Base-by-base conservation (phyloP, 768 basidiomycete species). In the Porpolomopsis calyptriformis region DNA sequence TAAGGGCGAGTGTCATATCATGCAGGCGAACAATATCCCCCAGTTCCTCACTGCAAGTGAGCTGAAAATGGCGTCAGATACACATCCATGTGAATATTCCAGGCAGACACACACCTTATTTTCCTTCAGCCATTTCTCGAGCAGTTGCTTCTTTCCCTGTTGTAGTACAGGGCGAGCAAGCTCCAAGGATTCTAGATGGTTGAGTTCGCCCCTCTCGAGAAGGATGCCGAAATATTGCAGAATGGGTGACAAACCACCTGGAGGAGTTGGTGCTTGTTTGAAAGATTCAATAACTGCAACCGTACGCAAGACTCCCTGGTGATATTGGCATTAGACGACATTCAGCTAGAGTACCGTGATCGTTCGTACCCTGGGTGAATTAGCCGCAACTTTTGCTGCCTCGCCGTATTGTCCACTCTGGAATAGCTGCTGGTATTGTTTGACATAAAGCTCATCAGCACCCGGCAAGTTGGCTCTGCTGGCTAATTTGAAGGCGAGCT, bases 81-180 rank as follows among this genome's bases (percentile, higher is more conserved):
- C 33, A 22, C 23, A 8, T 5, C 14, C 22, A 10, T 7, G 22
- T n/a, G 40, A 19, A 23, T 16, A 45, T 26, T 6, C 19, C 40
- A 24, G 20, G 23, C 6, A 39, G 14, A 25, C 11, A 52, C 63
- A 37, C 38, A 83, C 92, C 80, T 98, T 99, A 70, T 96, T 97
- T 73, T 99, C 96, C 67, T 99, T 99, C 50, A 99, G 68, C 96
- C 96, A 99, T 58, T 98, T 98, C 71, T 99, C 96, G 12, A 99
- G 71, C 37, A 98, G 70, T 57, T 97, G 90, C 66, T 99, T 98
- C 62, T 91, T 80, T 27, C 91, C 91, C 67, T 99, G 96, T 53
- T 88, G 84, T 37, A 99, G 69, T 6, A 99, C 96, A 14, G 96
- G 96, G 39, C 92, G 80, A 1, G 96, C 96, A 38, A 99, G 77